A percentile compares a stretch with the other conserved stretches of the same genome.
These are phyloP conservation scores for Saturnispora mendoncae DNA, from an alignment of 805 yeast species.

Conservation along the genomic window DNA sequence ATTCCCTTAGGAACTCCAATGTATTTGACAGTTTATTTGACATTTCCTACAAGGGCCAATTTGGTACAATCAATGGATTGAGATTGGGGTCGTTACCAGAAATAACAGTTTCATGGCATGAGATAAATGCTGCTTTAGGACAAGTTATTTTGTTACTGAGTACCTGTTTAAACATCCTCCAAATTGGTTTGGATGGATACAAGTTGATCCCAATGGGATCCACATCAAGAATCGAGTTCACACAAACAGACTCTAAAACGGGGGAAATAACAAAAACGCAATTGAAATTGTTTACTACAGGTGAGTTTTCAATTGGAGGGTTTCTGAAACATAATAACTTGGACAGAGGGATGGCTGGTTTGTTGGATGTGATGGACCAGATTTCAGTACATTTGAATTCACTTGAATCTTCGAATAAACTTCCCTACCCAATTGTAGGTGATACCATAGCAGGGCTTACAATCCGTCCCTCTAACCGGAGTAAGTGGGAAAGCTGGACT, in stretches of 20 bases:
- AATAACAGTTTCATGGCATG: conserved; percentile 73
- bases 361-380: conserved; percentile 52
- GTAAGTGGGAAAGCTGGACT: conserved; percentile 77
- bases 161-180: conserved; percentile 51
- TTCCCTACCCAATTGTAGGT: conserved; percentile 65
- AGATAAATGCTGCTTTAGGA: conserved; percentile 86
- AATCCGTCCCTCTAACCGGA: conserved; percentile 55
- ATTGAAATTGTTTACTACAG: conserved; percentile 54
- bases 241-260: conserved; percentile 27
- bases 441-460: conserved; percentile 73
- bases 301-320: conserved; percentile 66
- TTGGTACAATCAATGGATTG: conserved; percentile 81
- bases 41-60: conserved; percentile 75
- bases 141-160: conserved; percentile 64
- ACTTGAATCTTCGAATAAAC: conserved; percentile 47
- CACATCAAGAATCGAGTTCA: conserved; percentile 62
- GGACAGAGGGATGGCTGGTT: conserved; percentile 74
- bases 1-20: conserved; percentile 63
- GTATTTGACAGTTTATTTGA: conserved; percentile 77
- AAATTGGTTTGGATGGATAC: conserved; percentile 49
- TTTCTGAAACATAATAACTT: conserved; percentile 64
- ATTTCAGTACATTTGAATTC: conserved; percentile 37
- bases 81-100: conserved; percentile 64
- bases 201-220: conserved; percentile 77
- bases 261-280: conserved; percentile 30